Evolutionary conservation across 202 grass and related monocot genomes (phyloP), one percentile per base, ranked within the genome.

Genomic region (Brachypodium distachyon): DNA sequence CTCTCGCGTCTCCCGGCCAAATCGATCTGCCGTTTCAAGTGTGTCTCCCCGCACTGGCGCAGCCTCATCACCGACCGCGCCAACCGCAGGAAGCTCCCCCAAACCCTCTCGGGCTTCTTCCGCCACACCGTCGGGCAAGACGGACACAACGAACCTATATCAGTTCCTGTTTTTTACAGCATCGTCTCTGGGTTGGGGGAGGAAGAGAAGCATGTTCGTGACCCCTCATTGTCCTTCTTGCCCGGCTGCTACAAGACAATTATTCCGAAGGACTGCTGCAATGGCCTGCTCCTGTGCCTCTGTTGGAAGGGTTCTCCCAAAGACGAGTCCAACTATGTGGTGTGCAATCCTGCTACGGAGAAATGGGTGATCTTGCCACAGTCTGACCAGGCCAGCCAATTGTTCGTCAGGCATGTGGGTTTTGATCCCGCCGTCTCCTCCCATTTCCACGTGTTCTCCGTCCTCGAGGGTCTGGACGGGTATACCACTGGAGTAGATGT

Each of bases 201-300:
- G 18, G 7, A 36, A 9, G 3, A 61, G 9, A 17, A 37, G 51
- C 77, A 14, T 6, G 27, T 80, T 49, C 0, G 5, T 19, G 27
- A 66, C n/a, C 21, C 80, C 19, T 56, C 25, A 0, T 27, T 74
- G n/a, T 3, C 38, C 47, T 66, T 82, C 58, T 2, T 82, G 27
- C 5, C 31, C 29, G 31, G 58, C 17, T 61, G 58, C 17, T 61
- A 61, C 17, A 61, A 0, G 17, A 18, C 17, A 4, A 17, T 61
- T 36, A 10, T 31, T 7, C 58, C 31, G 2, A 3, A 34, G 19
- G 27, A 66, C 26, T 63, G 34, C 68, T 73, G 46, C 79, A 64
- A 54, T 12, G 79, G 79, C 18, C 79, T 73, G 29, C 25, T 82
- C 14, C 52, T 82, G 37, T 74, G 70, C 59, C 0, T 23, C 19